Conservation (phyloP, 192 early-diverging fungal genomes). For the Thamnidium elegans region DNA sequence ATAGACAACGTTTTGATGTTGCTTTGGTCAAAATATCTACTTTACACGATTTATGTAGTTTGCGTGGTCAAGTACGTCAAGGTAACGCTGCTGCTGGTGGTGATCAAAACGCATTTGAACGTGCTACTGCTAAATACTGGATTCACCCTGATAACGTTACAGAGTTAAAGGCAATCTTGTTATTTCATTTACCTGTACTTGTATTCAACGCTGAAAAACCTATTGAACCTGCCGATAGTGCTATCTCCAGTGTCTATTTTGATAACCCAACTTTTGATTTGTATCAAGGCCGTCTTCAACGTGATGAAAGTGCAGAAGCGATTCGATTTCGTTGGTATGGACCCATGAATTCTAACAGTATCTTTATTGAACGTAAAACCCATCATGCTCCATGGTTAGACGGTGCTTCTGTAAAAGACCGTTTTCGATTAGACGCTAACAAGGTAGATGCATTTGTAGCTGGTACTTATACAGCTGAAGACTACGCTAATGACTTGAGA, state of each 20-base stretch:
- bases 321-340: slow-evolving; percentile 97
- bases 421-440: slow-evolving; percentile 89
- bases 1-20: slow-evolving; percentile 74
- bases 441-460: slow-evolving; percentile 80
- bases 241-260: slow-evolving; percentile 91
- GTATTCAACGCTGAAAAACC: slow-evolving; percentile 80
- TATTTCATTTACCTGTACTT: slow-evolving; percentile 90
- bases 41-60: slow-evolving; percentile 29
- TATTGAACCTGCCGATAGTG: slow-evolving; percentile 63
- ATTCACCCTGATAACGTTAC: slow-evolving; percentile 95
- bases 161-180: slow-evolving; percentile 89
- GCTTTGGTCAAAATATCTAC: slow-evolving; percentile 30
- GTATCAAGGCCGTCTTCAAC: slow-evolving; percentile 86
- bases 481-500: slow-evolving; percentile 12
- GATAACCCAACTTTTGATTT: slow-evolving; percentile 92
- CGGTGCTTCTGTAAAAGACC: slow-evolving; percentile 88
- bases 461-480: slow-evolving; percentile 58
- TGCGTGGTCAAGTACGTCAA: slow-evolving; percentile 18
- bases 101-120: slow-evolving; percentile 58
- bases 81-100: slow-evolving; percentile 26
- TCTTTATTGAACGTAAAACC: slow-evolving; percentile 35
- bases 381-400: slow-evolving; percentile 61
- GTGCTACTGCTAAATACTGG: slow-evolving; percentile 94
- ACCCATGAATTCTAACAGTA: slow-evolving; percentile 14
- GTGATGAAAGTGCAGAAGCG: slow-evolving; percentile 86